These are phyloP conservation scores for Rhizodiscina lignyota DNA, from an alignment of 495 filamentous ascomycete genomes.

Conservation along the genomic window DNA sequence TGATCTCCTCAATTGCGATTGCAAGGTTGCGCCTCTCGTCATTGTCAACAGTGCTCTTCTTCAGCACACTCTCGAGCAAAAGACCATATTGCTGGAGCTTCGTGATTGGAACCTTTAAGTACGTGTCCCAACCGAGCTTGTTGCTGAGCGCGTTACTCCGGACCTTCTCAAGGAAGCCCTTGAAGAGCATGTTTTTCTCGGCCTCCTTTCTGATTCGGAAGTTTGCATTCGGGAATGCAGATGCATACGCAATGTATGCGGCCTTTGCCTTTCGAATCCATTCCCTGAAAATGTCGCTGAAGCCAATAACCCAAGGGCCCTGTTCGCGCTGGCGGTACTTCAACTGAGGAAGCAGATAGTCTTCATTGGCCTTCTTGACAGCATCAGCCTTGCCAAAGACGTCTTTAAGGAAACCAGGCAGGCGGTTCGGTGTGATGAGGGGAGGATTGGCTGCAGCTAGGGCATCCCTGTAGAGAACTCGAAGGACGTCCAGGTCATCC, in stretches of 20 bases:
- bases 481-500: conserved; percentile 68
- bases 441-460: conserved; percentile 56
- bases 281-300: conserved; percentile 95
- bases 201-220: conserved; percentile 74
- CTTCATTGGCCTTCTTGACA: conserved; percentile 83
- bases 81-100: conserved; percentile 82
- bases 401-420: conserved; percentile 59
- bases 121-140: conserved; percentile 85
- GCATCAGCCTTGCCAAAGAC: conserved; percentile 86
- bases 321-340: conserved; percentile 97
- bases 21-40: conserved; percentile 82
- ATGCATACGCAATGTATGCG: conserved; percentile 85
- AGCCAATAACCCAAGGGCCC: conserved; percentile 82
- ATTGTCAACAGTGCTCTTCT: conserved; percentile 64
- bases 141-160: conserved; percentile 67
- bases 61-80: conserved; percentile 65
- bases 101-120: conserved; percentile 84
- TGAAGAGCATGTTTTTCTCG: conserved; percentile 72
- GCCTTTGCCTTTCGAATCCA: conserved; percentile 91
- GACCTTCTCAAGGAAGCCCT: conserved; percentile 64
- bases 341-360: conserved; percentile 83
- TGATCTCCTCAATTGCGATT: conserved; percentile 89
- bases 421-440: conserved; percentile 58
- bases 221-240: conserved; percentile 67
- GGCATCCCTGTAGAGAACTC: conserved; percentile 72